phyloP scores from a whole-genome alignment of 2,329 filamentous ascomycete species.

The Juglanconis juglandina region DNA sequence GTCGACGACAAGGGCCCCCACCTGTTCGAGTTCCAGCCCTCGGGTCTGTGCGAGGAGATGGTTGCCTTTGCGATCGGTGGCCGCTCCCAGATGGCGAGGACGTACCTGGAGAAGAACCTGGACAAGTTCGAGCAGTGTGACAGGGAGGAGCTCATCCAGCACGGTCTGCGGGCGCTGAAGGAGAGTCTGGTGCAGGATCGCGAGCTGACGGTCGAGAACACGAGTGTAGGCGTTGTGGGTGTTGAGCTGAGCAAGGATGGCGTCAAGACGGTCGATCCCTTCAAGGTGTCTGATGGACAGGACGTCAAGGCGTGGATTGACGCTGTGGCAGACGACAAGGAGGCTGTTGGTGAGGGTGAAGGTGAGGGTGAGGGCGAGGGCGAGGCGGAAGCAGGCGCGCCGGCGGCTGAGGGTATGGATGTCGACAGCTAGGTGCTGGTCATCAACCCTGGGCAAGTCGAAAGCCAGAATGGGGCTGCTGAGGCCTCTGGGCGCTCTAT shows the following conservation, averaged over 20 bases:
- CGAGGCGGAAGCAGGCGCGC: constrained; percentile 24
- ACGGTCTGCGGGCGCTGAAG: constrained; percentile 87
- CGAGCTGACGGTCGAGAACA: constrained; percentile 96
- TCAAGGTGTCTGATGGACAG: constrained; percentile 87
- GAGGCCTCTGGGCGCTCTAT: not conserved
- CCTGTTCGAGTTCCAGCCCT: constrained; percentile 97
- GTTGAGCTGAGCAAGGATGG: constrained; percentile 45
- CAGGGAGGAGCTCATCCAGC: constrained; percentile 82
- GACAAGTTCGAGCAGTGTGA: constrained; percentile 74
- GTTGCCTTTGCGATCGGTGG: constrained; percentile 92
- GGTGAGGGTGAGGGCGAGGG: constrained; percentile 35
- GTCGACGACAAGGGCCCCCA: constrained; percentile 93
- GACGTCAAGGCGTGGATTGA: constrained; percentile 85
- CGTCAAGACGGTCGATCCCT: constrained; percentile 66
- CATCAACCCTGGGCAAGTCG: not conserved
- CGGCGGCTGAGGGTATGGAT: constrained; percentile 40
- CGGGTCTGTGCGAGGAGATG: constrained; percentile 96
- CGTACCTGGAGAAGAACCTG: constrained; percentile 90
- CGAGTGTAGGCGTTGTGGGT: constrained; percentile 83
- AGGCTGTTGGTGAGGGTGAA: constrained; percentile 42
- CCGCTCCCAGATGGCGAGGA: constrained; percentile 93
- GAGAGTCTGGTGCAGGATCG: constrained; percentile 96
- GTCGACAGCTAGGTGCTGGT: constrained; percentile 33
- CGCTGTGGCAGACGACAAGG: constrained; percentile 57
- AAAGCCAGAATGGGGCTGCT: not conserved